These are phyloP conservation scores for Ascochyta fabae DNA, from an alignment of 2,329 filamentous ascomycete genomes.

Conservation along the genomic window DNA sequence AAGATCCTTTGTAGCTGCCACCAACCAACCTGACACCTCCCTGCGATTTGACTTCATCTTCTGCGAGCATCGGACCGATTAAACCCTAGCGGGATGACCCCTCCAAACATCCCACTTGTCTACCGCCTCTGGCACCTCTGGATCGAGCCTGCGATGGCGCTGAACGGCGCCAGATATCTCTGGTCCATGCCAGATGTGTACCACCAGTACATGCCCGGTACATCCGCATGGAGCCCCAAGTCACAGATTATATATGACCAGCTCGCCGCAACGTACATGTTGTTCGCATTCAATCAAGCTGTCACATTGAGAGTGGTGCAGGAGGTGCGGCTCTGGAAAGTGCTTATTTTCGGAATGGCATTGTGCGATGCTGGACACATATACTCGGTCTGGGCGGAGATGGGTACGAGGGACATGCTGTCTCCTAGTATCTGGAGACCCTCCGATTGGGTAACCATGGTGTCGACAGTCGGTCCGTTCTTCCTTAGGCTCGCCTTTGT, in stretches of 20 bases:
- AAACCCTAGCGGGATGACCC: slow-evolving; percentile 16
- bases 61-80: neutral
- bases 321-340: slow-evolving; percentile 72
- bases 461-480: slow-evolving; percentile 41
- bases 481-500: slow-evolving; percentile 47
- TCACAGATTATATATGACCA: slow-evolving; percentile 69
- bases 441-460: slow-evolving; percentile 50
- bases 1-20: neutral
- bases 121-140: slow-evolving; percentile 78
- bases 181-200: slow-evolving; percentile 61
- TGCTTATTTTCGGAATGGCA: slow-evolving; percentile 69
- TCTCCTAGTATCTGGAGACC: slow-evolving; percentile 40
- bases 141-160: slow-evolving; percentile 66
- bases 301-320: slow-evolving; percentile 72
- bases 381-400: slow-evolving; percentile 50
- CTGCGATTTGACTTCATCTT: neutral
- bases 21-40: neutral
- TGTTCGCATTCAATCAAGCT: slow-evolving; percentile 79
- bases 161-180: slow-evolving; percentile 61
- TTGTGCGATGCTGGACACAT: slow-evolving; percentile 78
- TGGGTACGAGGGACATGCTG: slow-evolving; percentile 37
- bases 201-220: slow-evolving; percentile 65
- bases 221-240: slow-evolving; percentile 51
- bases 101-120: slow-evolving; percentile 55
- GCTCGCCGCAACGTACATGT: slow-evolving; percentile 76